Evolutionary conservation across 2,329 filamentous ascomycete species (phyloP).

Genomic region (Phialophora verrucosa): DNA sequence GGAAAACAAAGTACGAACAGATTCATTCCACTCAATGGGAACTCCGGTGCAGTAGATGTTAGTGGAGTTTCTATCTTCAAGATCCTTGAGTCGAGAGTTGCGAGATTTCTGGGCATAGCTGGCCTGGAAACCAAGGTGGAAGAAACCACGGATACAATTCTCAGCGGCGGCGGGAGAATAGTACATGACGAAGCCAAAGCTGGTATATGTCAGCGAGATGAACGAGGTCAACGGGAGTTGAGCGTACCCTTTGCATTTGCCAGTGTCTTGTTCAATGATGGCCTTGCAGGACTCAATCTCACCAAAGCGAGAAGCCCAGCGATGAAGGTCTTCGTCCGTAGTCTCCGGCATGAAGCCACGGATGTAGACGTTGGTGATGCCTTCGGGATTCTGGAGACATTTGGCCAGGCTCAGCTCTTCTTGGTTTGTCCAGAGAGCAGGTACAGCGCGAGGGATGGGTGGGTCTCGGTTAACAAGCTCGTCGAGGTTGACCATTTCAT

Average conservation of each 20-base stretch:
- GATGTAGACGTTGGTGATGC: constrained; percentile 98
- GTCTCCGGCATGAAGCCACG: constrained; percentile 94
- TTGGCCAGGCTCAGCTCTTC: constrained; percentile 90
- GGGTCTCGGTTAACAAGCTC: constrained; percentile 76
- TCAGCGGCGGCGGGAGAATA: constrained; percentile 85
- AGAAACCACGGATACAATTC: constrained; percentile 94
- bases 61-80: constrained; percentile 85
- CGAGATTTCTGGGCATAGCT: constrained; percentile 99
- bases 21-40: constrained; percentile 88
- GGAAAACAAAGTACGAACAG: constrained; percentile 60
- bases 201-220: constrained; percentile 48
- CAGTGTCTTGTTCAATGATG: constrained; percentile 92
- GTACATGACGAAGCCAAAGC: constrained; percentile 98
- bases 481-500: constrained; percentile 61
- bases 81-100: constrained; percentile 95
- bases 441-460: constrained; percentile 82
- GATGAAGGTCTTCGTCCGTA: constrained; percentile 83
- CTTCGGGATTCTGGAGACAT: constrained; percentile 90
- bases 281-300: constrained; percentile 96
- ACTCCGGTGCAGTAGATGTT: constrained; percentile 99
- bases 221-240: constrained; percentile 3
- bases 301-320: constrained; percentile 86
- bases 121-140: constrained; percentile 92
- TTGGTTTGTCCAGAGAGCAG: constrained; percentile 80
- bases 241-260: constrained; percentile 90